Base-by-base conservation (phyloP, 2,329 filamentous ascomycete species). In the Aureobasidium sp. region DNA sequence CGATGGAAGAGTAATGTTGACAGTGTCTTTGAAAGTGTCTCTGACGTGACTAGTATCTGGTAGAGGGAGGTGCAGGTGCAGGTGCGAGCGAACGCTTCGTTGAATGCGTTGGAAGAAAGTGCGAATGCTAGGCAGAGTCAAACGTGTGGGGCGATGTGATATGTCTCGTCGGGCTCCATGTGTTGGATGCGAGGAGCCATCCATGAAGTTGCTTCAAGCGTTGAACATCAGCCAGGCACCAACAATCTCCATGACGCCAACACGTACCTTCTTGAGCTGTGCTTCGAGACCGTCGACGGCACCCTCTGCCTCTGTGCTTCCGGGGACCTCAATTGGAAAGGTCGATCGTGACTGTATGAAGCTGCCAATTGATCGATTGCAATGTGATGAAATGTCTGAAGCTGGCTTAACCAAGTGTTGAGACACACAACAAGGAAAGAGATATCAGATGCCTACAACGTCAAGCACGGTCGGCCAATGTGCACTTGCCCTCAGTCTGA, bases 41-140 rank as follows among this genome's bases (percentile, higher is more conserved):
- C 4, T 16, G 31, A 29, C 27, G 16, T 29, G 31, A 16, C 25
- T 25, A 25, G 43, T 23, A 15, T 15, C 23, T 23, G 33, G 29
- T n/a, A n/a, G n/a, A n/a, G n/a, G n/a, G n/a, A 25, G 43, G 27
- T n/a, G 15, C 31, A 61, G 33, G 33, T 50, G 58, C n/a, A 61
- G 27, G 20, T n/a, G 58, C 20, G 58, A 61, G 31, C 58, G 58
- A 18, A 61, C 31, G 31, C 38, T 23, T 4, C 29, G 43, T 15
- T 61, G 43, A 18, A 61, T 23, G 45, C 58, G 58, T 50, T 40
- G 43, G 2, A 61, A 61, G 31, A 50, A 23, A 15, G n/a, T 13
- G 33, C 43, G n/a, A 10, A 61, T 61, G 31, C 15, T 45, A 27
- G 29, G 58, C 23, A 61, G 13, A 20, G 43, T 38, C 45, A 50